Percentiles rank a stretch among this genome's conserved stretches.
Evolutionary conservation across 805 yeast genomes (phyloP).

Genomic region (Naumovozyma baii): DNA sequence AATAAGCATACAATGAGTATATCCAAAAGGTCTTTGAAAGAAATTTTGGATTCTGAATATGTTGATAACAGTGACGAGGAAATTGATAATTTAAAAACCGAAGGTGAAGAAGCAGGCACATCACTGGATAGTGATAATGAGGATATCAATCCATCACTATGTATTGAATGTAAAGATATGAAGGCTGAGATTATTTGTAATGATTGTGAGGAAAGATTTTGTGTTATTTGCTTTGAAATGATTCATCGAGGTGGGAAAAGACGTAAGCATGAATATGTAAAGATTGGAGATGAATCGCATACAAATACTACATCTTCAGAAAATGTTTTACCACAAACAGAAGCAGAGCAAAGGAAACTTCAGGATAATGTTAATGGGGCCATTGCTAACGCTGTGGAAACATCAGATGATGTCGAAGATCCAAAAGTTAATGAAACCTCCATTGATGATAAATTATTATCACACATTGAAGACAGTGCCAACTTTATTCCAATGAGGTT

Average conservation of each 20-base stretch:
- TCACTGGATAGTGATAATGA: constrained; percentile 22
- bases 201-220: constrained; percentile 57
- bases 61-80: constrained; percentile 28
- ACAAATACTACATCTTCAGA: constrained; percentile 18
- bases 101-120: constrained; percentile 9
- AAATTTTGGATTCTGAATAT: constrained; percentile 33
- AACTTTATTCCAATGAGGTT: constrained; percentile 61
- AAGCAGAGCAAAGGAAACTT: constrained; percentile 9
- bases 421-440: constrained; percentile 10
- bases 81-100: constrained; percentile 1
- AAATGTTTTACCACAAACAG: constrained; percentile 15
- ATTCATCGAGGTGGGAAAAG: constrained; percentile 62
- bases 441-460: constrained; percentile 27
- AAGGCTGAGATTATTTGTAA: constrained; percentile 53
- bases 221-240: constrained; percentile 59
- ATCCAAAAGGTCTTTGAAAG: constrained; percentile 28
- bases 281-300: constrained; percentile 12
- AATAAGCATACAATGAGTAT: constrained; percentile 12
- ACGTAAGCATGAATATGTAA: constrained; percentile 34
- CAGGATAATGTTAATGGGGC: constrained; percentile 12
- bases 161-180: constrained; percentile 69
- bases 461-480: constrained; percentile 36
- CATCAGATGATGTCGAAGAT: constrained; percentile 11
- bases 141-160: constrained; percentile 33
- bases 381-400: too few relatives aligned